Evolutionary conservation across 805 yeast species (phyloP).

Genomic region (Scheffersomyces spartinae): DNA sequence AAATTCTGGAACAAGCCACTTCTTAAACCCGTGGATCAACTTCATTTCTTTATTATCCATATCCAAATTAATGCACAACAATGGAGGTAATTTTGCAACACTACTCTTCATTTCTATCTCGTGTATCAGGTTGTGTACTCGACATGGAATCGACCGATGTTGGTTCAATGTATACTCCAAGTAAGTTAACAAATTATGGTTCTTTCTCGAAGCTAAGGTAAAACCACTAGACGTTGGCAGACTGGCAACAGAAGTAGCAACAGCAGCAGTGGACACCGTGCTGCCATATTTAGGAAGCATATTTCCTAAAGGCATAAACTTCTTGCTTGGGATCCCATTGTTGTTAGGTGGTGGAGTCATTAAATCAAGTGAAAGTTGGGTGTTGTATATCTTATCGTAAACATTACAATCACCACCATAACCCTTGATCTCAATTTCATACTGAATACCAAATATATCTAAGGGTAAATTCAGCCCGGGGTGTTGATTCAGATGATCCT

Average conservation of each 20-base stretch:
- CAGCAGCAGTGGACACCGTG: too few relatives aligned
- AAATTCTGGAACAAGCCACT: slow-evolving; percentile 57
- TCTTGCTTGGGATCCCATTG: slow-evolving; percentile 5
- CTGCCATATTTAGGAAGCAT: too few relatives aligned
- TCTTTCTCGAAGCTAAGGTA: slow-evolving; percentile 7
- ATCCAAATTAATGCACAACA: slow-evolving; percentile 50
- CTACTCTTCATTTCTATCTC: slow-evolving; percentile 40
- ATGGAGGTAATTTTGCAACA: slow-evolving; percentile 49
- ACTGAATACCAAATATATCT: slow-evolving; percentile 29
- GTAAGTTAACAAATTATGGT: slow-evolving; percentile 33
- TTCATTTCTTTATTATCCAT: slow-evolving; percentile 45
- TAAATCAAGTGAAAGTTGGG: slow-evolving; percentile 32
- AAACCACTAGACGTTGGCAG: slow-evolving; percentile 7
- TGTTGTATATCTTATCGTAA: slow-evolving; percentile 19
- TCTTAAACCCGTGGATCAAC: slow-evolving; percentile 33
- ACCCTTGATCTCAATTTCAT: slow-evolving; percentile 31
- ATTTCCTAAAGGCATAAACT: too few relatives aligned
- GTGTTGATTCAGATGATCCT: slow-evolving; percentile 34
- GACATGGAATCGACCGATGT: slow-evolving; percentile 34
- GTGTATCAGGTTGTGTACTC: slow-evolving; percentile 44
- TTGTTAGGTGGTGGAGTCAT: slow-evolving; percentile 30
- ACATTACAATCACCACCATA: slow-evolving; percentile 28
- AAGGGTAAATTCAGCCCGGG: slow-evolving; percentile 6
- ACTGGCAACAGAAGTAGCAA: too few relatives aligned
- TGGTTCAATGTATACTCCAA: slow-evolving; percentile 53